phyloP scores from a whole-genome alignment of 192 early-diverging fungal genomes.

The Backusella psychrophila region DNA sequence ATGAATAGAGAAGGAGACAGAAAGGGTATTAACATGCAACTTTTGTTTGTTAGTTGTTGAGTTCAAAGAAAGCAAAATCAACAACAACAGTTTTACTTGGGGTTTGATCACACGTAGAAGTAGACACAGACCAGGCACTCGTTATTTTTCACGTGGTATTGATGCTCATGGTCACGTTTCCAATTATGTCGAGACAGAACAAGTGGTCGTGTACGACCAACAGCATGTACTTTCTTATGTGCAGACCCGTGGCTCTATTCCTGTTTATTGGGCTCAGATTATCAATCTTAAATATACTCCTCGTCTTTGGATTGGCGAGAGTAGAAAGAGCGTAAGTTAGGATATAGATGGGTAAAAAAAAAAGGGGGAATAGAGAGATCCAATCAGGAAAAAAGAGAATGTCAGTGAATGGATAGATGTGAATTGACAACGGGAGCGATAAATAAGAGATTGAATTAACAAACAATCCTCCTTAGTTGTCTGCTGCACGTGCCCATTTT shows the following conservation, averaged over 20 bases:
- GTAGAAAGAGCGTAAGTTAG: slow-evolving; percentile 60
- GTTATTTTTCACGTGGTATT: slow-evolving; percentile 92
- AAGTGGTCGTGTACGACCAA: slow-evolving; percentile 71
- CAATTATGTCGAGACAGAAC: slow-evolving; percentile 98
- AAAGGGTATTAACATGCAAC: not conserved
- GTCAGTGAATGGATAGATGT: not conserved
- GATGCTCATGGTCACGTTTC: slow-evolving; percentile 92
- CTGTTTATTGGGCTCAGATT: slow-evolving; percentile 91
- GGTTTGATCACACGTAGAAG: slow-evolving; percentile 81
- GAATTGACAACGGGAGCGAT: not conserved
- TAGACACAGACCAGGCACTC: slow-evolving; percentile 79
- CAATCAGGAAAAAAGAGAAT: not conserved
- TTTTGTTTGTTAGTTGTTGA: slow-evolving; percentile 50
- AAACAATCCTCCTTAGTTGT: slow-evolving; percentile 42
- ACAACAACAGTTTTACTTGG: slow-evolving; percentile 74
- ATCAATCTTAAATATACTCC: slow-evolving; percentile 93
- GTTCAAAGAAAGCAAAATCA: slow-evolving; percentile 56
- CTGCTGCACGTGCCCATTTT: slow-evolving; percentile 73
- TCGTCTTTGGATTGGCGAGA: slow-evolving; percentile 71
- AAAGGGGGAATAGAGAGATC: not conserved
- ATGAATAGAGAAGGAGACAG: not conserved
- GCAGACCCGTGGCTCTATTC: slow-evolving; percentile 95
- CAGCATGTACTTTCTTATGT: slow-evolving; percentile 71
- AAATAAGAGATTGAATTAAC: not conserved
- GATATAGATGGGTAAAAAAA: not conserved